phyloP scores from a whole-genome alignment of 176 grass and related monocot species.

The Chrysopogon serrulatus region DNA sequence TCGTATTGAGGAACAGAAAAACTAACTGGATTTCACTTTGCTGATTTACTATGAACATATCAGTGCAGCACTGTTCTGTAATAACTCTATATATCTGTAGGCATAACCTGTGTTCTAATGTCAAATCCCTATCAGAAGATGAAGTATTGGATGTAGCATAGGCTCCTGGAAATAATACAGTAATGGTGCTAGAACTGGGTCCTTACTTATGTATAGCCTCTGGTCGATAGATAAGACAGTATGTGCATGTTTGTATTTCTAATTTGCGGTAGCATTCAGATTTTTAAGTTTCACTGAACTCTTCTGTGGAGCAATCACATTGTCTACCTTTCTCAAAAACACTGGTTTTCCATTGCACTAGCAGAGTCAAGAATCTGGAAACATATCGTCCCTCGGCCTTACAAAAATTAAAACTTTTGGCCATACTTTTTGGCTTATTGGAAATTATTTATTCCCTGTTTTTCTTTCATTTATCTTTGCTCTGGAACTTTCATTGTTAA shows the following conservation, averaged over 20 bases:
- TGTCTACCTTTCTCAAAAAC: not conserved
- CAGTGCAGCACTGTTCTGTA: not conserved
- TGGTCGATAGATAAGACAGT: not conserved
- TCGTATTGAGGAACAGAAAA: not conserved
- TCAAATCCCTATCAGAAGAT: not conserved
- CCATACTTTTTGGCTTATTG: not conserved
- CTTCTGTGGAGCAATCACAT: not conserved
- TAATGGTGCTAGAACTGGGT: not conserved
- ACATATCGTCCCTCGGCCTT: not conserved
- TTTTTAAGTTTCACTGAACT: not conserved
- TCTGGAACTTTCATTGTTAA: not conserved
- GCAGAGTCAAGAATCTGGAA: not conserved
- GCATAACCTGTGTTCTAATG: not conserved
- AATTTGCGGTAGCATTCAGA: not conserved
- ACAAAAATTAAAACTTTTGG: not conserved
- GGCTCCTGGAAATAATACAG: not conserved
- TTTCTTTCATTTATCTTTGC: conserved; percentile 4
- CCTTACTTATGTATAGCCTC: not conserved
- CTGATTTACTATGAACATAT: not conserved
- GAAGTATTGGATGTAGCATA: not conserved
- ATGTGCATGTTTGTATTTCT: not conserved
- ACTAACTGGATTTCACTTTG: not conserved
- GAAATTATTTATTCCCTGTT: not conserved
- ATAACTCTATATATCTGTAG: not conserved
- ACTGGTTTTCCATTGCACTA: not conserved